Evolutionary conservation across 1,139 yeast genomes (phyloP), one percentile per base, ranked within the genome.

Genomic region (Starmera stellimalicola): DNA sequence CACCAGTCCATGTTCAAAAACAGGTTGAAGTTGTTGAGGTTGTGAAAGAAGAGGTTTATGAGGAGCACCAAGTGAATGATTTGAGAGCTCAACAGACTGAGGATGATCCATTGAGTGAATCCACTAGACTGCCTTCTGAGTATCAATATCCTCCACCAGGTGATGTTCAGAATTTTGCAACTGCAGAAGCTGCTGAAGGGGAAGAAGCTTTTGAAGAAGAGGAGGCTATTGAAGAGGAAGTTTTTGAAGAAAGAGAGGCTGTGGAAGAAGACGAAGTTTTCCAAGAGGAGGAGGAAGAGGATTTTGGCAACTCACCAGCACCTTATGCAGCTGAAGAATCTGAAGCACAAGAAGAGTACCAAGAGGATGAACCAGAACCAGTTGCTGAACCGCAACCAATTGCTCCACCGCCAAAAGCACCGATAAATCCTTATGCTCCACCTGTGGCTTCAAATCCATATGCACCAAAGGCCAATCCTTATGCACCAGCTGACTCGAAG

Each of bases 341-440:
- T 19, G 17, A 28, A 7, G 7, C 7, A 10, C 16, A n/a, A 18
- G 24, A 18, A 12, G 11, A n/a, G 10, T 11, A 8, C 16, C 11
- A 28, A 14, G 3, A 8, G 8, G 23, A 17, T 7, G n/a, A 3
- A 7, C 3, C 14, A 17, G 16, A 16, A 18, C 14, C 15, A 16
- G 5, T 25, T 18, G 25, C 11, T 5, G 6, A n/a, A 6, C 7
- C 17, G 8, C 16, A n/a, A 10, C 27, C 31, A n/a, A 25, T 20
- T 12, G 27, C n/a, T 6, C 26, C n/a, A 17, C 28, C 34, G 4
- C 30, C 16, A 27, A 31, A 18, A 10, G 11, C n/a, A 18, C 17
- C 16, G 16, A 15, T 25, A 4, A 30, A 32, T 10, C 31, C 31
- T 7, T 63, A 65, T 44, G 69, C 70, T 4, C 70, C 70, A 14